Percentiles rank a stretch among this genome's conserved stretches.
phyloP scores from a whole-genome alignment of 177 flowering plant species.

The Vitis hybrid region DNA sequence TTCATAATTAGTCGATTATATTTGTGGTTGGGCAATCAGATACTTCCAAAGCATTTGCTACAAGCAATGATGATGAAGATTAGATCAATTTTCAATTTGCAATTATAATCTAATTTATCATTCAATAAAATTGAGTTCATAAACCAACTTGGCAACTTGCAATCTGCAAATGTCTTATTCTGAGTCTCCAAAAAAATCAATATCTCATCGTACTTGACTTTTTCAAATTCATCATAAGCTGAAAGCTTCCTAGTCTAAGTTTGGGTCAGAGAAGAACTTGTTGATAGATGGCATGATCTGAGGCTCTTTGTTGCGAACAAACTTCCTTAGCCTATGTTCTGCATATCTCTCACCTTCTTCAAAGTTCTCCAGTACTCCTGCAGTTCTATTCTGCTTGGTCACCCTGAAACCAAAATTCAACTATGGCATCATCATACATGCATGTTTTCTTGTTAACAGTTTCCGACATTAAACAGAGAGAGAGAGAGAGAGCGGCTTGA shows the following conservation, averaged over 20 bases:
- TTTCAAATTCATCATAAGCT: too few relatives aligned
- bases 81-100: neutral
- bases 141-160: neutral
- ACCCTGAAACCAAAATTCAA: constrained; percentile 32
- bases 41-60: too few relatives aligned
- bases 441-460: neutral
- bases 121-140: neutral
- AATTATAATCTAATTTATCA: neutral
- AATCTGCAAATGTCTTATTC: neutral
- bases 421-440: neutral
- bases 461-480: neutral
- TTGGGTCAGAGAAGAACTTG: constrained; percentile 39
- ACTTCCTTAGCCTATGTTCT: constrained; percentile 42
- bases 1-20: too few relatives aligned
- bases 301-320: constrained; percentile 28
- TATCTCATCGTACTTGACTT: too few relatives aligned
- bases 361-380: constrained; percentile 58
- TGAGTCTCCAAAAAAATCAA: neutral
- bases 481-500: neutral
- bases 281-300: constrained; percentile 60
- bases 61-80: too few relatives aligned
- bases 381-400: constrained; percentile 47
- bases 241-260: neutral
- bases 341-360: constrained; percentile 52
- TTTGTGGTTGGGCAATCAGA: too few relatives aligned